phyloP scores from a whole-genome alignment of 495 filamentous ascomycete genomes.

The Penicillium verhagenii region DNA sequence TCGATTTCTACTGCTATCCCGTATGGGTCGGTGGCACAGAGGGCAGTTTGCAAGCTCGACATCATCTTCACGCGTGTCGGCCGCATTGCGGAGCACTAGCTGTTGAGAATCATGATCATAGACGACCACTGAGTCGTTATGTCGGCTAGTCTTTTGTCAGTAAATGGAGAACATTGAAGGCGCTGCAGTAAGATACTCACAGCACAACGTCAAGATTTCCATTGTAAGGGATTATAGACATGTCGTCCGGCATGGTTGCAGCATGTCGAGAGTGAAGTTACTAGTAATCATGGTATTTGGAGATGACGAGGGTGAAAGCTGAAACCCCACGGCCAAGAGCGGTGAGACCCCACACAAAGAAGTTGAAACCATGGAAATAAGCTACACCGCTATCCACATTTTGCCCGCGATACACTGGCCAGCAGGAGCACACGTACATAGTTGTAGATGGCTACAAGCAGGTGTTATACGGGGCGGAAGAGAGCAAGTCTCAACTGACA shows the following conservation, averaged over 20 bases:
- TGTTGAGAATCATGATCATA: slow-evolving; percentile 83
- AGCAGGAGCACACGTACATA: too few relatives aligned
- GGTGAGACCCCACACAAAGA: slow-evolving; percentile 11
- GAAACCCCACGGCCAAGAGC: slow-evolving; percentile 5
- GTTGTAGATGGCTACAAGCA: too few relatives aligned
- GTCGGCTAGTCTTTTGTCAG: slow-evolving; percentile 59
- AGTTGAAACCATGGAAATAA: background rate
- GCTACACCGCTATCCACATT: background rate
- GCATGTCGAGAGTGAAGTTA: slow-evolving; percentile 3
- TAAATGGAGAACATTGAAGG: background rate
- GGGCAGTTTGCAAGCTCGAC: slow-evolving; percentile 70
- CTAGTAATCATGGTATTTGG: background rate
- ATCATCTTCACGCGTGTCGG: slow-evolving; percentile 36
- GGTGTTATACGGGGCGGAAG: too few relatives aligned
- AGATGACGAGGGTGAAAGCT: slow-evolving; percentile 10
- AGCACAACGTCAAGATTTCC: slow-evolving; percentile 52
- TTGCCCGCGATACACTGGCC: too few relatives aligned
- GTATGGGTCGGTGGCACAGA: slow-evolving; percentile 80
- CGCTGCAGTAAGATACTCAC: slow-evolving; percentile 28
- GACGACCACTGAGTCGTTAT: slow-evolving; percentile 87
- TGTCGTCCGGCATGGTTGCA: slow-evolving; percentile 37
- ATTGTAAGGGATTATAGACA: slow-evolving; percentile 50
- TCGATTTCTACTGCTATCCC: slow-evolving; percentile 42
- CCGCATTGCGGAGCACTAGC: slow-evolving; percentile 71
- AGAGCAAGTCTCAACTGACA: too few relatives aligned